Evolutionary conservation across 805 yeast species (phyloP).

Genomic region (Wickerhamomyces mucosus): DNA sequence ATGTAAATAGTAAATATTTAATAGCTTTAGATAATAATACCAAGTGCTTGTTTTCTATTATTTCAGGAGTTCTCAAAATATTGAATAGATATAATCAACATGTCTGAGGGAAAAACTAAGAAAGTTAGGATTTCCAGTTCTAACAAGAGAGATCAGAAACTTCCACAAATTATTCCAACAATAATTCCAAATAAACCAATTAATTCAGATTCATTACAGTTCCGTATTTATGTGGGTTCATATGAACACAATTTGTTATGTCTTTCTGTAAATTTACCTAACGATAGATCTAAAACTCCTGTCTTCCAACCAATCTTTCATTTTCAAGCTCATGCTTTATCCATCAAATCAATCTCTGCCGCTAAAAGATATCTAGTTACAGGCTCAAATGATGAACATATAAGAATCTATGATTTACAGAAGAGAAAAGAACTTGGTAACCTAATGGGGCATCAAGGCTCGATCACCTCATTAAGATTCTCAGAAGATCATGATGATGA

Average conservation of each 20-base stretch:
- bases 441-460: constrained; percentile 79
- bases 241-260: constrained; percentile 90
- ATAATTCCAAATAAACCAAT: constrained; percentile 11
- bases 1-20: too few species aligned
- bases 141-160: constrained; percentile 4
- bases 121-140: constrained; percentile 2
- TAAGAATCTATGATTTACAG: constrained; percentile 87
- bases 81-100: too few species aligned
- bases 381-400: constrained; percentile 94
- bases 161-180: constrained; percentile 15
- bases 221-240: constrained; percentile 87
- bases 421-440: constrained; percentile 92
- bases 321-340: constrained; percentile 86
- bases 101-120: constrained; percentile 10
- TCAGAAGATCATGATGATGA: constrained; percentile 37
- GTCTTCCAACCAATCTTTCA: constrained; percentile 91
- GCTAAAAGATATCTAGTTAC: constrained; percentile 82
- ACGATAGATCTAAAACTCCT: constrained; percentile 31
- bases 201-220: constrained; percentile 24
- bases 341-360: constrained; percentile 76
- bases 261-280: constrained; percentile 59
- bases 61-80: too few species aligned
- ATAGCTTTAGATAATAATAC: too few species aligned
- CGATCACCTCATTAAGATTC: constrained; percentile 70
- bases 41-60: too few species aligned